Percentiles rank a stretch among this genome's conserved stretches.
phyloP scores from a whole-genome alignment of 106 monocot genomes.

The Hemerocallis citrina region DNA sequence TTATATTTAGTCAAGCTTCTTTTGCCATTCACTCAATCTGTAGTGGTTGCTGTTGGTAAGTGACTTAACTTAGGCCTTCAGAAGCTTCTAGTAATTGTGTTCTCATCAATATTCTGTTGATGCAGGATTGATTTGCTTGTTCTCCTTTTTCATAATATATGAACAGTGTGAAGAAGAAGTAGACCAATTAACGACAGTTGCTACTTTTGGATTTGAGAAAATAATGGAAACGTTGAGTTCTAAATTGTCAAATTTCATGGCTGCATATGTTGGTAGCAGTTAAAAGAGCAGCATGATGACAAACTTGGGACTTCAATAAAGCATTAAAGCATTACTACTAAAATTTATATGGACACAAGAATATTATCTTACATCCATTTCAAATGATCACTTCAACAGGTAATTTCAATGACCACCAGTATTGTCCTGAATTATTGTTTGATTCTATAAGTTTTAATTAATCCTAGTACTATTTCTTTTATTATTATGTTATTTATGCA shows the following conservation, averaged over 20 bases:
- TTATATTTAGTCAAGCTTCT: slow-evolving; percentile 48
- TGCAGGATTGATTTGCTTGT: slow-evolving; percentile 58
- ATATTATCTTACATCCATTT: not conserved
- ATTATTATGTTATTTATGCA: not conserved
- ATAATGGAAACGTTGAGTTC: slow-evolving; percentile 12
- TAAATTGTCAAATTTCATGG: slow-evolving; percentile 20
- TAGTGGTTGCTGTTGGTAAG: slow-evolving; percentile 55
- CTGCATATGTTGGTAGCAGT: slow-evolving; percentile 4
- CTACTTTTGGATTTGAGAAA: slow-evolving; percentile 15
- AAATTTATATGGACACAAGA: not conserved
- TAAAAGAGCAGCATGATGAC: not conserved
- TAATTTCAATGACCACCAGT: too few species aligned
- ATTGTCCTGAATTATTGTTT: too few species aligned
- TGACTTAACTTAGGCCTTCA: not conserved
- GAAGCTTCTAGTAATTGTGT: not conserved
- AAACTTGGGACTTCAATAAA: not conserved
- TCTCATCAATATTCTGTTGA: slow-evolving; percentile 3
- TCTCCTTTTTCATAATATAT: slow-evolving; percentile 73
- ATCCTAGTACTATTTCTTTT: not conserved
- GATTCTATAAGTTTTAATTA: not conserved
- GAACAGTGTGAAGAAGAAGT: slow-evolving; percentile 80
- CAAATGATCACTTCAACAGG: not conserved
- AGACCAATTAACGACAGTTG: slow-evolving; percentile 24
- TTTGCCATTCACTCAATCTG: slow-evolving; percentile 21
- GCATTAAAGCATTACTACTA: not conserved